A percentile compares a stretch with the other conserved stretches of the same genome.
phyloP scores from a whole-genome alignment of 1,284 basidiomycete species.

The Uromyces viciae-fabae region DNA sequence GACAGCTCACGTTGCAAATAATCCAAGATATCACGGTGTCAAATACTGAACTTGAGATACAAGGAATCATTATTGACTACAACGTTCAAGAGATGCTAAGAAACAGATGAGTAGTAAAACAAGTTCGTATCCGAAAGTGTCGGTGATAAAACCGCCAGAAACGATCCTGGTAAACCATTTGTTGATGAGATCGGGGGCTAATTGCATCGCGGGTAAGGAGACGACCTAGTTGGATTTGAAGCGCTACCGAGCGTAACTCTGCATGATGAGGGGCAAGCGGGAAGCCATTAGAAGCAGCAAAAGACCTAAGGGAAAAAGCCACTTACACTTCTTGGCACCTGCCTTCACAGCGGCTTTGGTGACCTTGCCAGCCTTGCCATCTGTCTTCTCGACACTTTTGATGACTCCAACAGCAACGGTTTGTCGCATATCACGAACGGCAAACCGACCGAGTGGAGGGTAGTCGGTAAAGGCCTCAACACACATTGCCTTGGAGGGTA shows the following conservation, averaged over 20 bases:
- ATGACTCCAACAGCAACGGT: slow-evolving; percentile 97
- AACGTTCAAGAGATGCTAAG: slow-evolving; percentile 7
- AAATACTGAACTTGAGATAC: too few relatives aligned
- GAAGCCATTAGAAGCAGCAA: neutral
- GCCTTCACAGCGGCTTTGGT: slow-evolving; percentile 61
- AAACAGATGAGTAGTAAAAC: neutral
- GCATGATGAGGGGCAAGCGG: neutral
- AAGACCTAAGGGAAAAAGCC: neutral
- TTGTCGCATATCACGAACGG: slow-evolving; percentile 61
- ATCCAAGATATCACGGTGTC: too few relatives aligned
- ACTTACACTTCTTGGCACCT: slow-evolving; percentile 57
- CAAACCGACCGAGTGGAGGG: slow-evolving; percentile 98
- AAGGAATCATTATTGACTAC: slow-evolving; percentile 11
- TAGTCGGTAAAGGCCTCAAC: slow-evolving; percentile 62
- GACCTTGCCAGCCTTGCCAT: slow-evolving; percentile 66
- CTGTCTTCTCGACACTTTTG: slow-evolving; percentile 89
- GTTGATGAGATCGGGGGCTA: neutral
- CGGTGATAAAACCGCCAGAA: slow-evolving; percentile 45
- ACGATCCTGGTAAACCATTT: neutral
- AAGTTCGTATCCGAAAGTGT: slow-evolving; percentile 45
- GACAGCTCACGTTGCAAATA: too few relatives aligned
- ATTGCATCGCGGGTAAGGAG: neutral
- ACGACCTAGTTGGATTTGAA: neutral
- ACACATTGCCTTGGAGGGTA: slow-evolving; percentile 90
- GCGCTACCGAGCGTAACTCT: slow-evolving; percentile 46